A percentile compares a stretch with the other conserved stretches of the same genome.
Conservation (phyloP, 805 yeast genomes). For the Suhomyces vadensis region DNA sequence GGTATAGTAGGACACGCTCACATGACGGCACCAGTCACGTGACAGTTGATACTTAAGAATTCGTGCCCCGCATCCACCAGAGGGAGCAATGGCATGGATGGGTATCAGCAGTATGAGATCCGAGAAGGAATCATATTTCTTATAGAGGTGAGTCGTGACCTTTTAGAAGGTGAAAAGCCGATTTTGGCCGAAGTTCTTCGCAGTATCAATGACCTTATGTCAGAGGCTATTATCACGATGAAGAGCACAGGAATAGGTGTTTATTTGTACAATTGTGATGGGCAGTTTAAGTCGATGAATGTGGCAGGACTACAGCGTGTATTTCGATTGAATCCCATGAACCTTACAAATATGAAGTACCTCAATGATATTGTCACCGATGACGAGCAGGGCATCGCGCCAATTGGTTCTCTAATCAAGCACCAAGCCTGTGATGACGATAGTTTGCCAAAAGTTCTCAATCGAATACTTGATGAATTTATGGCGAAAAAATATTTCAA, state of each 20-base stretch:
- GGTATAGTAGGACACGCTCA: background rate
- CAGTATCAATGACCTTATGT: constrained; percentile 60
- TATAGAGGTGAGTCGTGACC: constrained; percentile 56
- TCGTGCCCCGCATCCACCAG: too few relatives aligned
- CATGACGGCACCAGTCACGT: background rate
- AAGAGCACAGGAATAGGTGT: constrained; percentile 79
- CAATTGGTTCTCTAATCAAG: constrained; percentile 13
- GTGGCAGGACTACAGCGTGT: constrained; percentile 48
- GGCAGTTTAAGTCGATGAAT: constrained; percentile 27
- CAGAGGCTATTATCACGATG: constrained; percentile 61
- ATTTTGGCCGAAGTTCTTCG: constrained; percentile 55
- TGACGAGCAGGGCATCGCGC: constrained; percentile 34
- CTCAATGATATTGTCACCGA: constrained; percentile 55
- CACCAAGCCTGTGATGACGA: constrained; percentile 19
- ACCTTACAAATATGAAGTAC: constrained; percentile 55
- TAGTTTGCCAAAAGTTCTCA: constrained; percentile 43
- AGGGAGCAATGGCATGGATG: constrained; percentile 3
- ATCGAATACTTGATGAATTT: constrained; percentile 57
- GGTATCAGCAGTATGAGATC: constrained; percentile 41
- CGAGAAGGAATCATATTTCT: constrained; percentile 67
- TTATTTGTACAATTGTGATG: constrained; percentile 54
- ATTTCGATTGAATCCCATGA: constrained; percentile 55
- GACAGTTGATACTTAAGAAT: too few relatives aligned
- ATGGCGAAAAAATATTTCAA: constrained; percentile 49
- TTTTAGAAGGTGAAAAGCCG: constrained; percentile 36